Base-by-base conservation (phyloP, 805 yeast species). In the Saccharomyces paradoxus region DNA sequence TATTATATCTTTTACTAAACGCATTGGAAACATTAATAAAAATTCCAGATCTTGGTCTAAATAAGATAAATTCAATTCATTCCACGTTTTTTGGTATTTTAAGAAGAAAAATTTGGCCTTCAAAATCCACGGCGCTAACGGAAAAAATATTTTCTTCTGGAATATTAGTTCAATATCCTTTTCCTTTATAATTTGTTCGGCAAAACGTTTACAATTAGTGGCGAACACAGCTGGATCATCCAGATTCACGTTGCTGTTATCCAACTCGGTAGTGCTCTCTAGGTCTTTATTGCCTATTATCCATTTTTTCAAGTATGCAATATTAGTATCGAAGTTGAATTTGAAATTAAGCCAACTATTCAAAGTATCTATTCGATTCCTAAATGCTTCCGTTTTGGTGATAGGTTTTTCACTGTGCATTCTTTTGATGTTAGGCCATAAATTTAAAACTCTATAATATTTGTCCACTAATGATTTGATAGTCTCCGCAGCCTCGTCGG, bases 301-400 rank as follows among this genome's bases (percentile, higher is more conserved):
- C 97, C 97, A 90, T 47, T 77, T 69, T 57, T 80, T 78, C 57
- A 94, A 71, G 4, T 84, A 77, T 14, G 76, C 71, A 1, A 84
- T 73, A 62, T 86, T 90, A 37, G 81, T 71, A 49, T 79, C 77
- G 21, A 91, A 81, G 0, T 89, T 85, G 50, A 78, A 81, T 0
- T 90, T 81, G 46, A 88, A 82, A 6, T 89, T 81, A 29, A 79
- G 76, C 96, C 97, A 91, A 0, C 96, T 84, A 44, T 80, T 82
- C 55, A 91, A 53, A 9, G 96, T 91, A 55, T 86, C 89, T 3
- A 88, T 70, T 29, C 87, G 76, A 44, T 76, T 72, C 46, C 76
- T 78, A 62, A 91, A 89, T 47, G 80, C 86, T 3, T 77, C 79
- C 3, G 81, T 74, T 5, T 81, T 79, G 58, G 88, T 82, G 3